Evolutionary conservation across 2,329 filamentous ascomycete species (phyloP).

Genomic region (Diaporthe eres): DNA sequence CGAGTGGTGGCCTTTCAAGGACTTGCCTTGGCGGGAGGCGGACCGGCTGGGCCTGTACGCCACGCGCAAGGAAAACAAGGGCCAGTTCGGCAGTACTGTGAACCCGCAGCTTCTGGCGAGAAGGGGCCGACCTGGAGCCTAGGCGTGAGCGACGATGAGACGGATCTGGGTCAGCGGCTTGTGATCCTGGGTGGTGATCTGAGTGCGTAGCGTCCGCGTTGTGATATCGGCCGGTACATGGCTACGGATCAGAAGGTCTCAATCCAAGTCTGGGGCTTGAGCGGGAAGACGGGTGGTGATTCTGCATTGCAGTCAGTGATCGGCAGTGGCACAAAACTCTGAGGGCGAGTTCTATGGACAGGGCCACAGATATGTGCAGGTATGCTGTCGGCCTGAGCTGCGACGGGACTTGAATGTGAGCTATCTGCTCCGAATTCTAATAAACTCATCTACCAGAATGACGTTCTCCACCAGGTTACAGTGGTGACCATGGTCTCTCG

Average conservation of each 20-base stretch:
- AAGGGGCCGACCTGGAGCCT: not conserved
- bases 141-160: not conserved
- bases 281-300: not conserved
- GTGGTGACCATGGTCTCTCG: not conserved
- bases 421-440: not conserved
- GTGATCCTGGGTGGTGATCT: not conserved
- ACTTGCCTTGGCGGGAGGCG: not conserved
- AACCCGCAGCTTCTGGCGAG: not conserved
- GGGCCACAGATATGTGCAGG: not conserved
- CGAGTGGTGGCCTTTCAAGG: conserved; percentile 11
- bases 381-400: not conserved
- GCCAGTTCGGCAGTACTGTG: not conserved
- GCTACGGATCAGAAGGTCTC: not conserved
- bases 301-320: not conserved
- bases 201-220: not conserved
- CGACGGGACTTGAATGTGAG: too few relatives aligned
- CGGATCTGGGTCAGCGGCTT: not conserved
- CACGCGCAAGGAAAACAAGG: not conserved
- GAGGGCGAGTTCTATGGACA: not conserved
- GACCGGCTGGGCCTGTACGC: not conserved
- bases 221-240: not conserved
- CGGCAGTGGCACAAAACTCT: too few relatives aligned
- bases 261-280: too few relatives aligned
- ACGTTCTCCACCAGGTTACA: not conserved
- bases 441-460: not conserved